Evolutionary conservation across 2,329 filamentous ascomycete genomes (phyloP).

Genomic region (Incumbomyces lentus): DNA sequence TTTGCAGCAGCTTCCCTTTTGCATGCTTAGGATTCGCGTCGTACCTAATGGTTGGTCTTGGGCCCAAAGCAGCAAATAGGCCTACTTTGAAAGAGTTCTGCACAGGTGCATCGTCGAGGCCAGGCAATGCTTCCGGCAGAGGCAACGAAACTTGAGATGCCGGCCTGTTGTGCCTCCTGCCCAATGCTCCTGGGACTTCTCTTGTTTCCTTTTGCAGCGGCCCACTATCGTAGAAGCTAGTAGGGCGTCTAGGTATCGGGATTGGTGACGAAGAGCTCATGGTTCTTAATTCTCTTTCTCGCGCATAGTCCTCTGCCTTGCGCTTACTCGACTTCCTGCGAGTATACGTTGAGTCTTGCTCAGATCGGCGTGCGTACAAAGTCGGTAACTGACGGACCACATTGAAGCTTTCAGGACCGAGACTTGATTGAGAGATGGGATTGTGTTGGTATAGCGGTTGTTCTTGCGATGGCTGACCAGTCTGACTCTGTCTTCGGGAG

Average conservation of each 20-base stretch:
- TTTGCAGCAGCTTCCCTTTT: constrained; percentile 28
- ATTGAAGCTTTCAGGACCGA: constrained; percentile 30
- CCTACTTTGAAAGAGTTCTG: constrained; percentile 70
- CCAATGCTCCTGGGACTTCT: constrained; percentile 49
- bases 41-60: constrained; percentile 72
- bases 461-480: neutral
- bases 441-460: constrained; percentile 20
- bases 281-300: constrained; percentile 79
- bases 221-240: constrained; percentile 45
- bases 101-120: constrained; percentile 63
- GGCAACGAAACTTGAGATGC: constrained; percentile 67
- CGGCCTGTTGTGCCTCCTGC: constrained; percentile 49
- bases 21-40: constrained; percentile 53
- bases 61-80: constrained; percentile 68
- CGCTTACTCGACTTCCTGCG: constrained; percentile 68
- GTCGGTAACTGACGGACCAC: constrained; percentile 39
- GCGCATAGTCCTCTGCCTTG: constrained; percentile 61
- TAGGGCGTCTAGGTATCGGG: constrained; percentile 56
- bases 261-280: constrained; percentile 58
- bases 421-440: constrained; percentile 27
- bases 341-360: constrained; percentile 45
- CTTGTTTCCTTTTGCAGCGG: constrained; percentile 54
- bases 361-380: constrained; percentile 48
- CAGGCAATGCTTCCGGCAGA: constrained; percentile 58
- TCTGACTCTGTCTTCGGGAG: neutral